Conservation (phyloP, 371 early-diverging fungal species). For the Mucor mucedo region DNA sequence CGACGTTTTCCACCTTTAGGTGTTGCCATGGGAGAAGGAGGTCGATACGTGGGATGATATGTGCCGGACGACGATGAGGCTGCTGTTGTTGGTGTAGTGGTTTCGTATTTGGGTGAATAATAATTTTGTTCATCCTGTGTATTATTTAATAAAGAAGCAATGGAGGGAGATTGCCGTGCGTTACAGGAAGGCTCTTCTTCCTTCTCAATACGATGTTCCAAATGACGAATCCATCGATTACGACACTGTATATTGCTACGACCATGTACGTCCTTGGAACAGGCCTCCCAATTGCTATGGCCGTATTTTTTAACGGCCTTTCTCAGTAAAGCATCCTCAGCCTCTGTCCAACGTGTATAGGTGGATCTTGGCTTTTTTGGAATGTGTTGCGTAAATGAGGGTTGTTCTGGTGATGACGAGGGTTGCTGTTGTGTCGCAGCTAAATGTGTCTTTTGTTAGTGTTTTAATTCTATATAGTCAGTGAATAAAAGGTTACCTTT, state of each 20-base stretch:
- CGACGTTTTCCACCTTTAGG: constrained; percentile 37
- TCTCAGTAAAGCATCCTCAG: constrained; percentile 39
- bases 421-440: background rate
- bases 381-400: constrained; percentile 2
- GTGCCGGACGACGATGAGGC: background rate
- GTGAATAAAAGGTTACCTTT: background rate
- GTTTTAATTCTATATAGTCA: no score
- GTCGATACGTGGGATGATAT: constrained; percentile 31
- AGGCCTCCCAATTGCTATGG: constrained; percentile 46
- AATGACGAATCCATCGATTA: constrained; percentile 49
- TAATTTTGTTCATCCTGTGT: constrained; percentile 20
- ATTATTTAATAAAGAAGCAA: constrained; percentile 47
- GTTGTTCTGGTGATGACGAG: constrained; percentile 11
- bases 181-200: constrained; percentile 21
- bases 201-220: constrained; percentile 24
- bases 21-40: constrained; percentile 51
- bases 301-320: constrained; percentile 42
- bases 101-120: constrained; percentile 26
- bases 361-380: constrained; percentile 49
- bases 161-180: constrained; percentile 53
- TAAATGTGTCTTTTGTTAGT: no score
- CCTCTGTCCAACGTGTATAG: constrained; percentile 48
- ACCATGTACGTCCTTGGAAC: constrained; percentile 38
- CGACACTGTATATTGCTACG: constrained; percentile 51
- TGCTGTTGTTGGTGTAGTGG: constrained; percentile 17